Evolutionary conservation across 2,329 filamentous ascomycete genomes (phyloP).

Genomic region (Colletotrichum sp.): DNA sequence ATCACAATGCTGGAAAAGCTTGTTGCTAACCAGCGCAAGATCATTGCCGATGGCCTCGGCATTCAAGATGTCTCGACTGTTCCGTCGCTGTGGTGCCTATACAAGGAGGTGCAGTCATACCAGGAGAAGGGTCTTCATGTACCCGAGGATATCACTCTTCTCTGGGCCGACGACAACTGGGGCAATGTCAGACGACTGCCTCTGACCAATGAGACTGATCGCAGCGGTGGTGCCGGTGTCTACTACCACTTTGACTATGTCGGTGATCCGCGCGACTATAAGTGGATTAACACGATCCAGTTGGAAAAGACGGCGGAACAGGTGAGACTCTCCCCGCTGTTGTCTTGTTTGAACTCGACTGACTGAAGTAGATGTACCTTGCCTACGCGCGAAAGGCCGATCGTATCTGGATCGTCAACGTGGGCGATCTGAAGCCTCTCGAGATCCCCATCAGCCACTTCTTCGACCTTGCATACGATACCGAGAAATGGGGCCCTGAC

Average conservation of each 20-base stretch:
- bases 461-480: slow-evolving; percentile 71
- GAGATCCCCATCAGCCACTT: slow-evolving; percentile 71
- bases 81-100: slow-evolving; percentile 75
- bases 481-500: slow-evolving; percentile 58
- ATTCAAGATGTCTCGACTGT: slow-evolving; percentile 53
- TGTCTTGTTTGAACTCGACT: background rate
- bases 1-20: slow-evolving; percentile 64
- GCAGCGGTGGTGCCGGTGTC: slow-evolving; percentile 67
- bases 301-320: slow-evolving; percentile 64
- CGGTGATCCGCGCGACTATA: slow-evolving; percentile 51
- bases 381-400: slow-evolving; percentile 63
- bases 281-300: slow-evolving; percentile 70
- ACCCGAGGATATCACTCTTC: slow-evolving; percentile 70
- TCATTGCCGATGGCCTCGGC: slow-evolving; percentile 61
- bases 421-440: slow-evolving; percentile 69
- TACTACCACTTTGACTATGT: slow-evolving; percentile 67
- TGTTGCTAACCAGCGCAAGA: slow-evolving; percentile 63
- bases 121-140: slow-evolving; percentile 64
- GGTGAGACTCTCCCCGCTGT: background rate
- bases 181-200: slow-evolving; percentile 69
- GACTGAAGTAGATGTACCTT: slow-evolving; percentile 55
- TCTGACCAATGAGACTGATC: slow-evolving; percentile 60
- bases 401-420: slow-evolving; percentile 71
- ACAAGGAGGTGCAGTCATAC: slow-evolving; percentile 77
- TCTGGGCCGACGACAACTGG: slow-evolving; percentile 75